Conservation (phyloP, 2,329 filamentous ascomycete genomes). For the Scytalidium sp. region DNA sequence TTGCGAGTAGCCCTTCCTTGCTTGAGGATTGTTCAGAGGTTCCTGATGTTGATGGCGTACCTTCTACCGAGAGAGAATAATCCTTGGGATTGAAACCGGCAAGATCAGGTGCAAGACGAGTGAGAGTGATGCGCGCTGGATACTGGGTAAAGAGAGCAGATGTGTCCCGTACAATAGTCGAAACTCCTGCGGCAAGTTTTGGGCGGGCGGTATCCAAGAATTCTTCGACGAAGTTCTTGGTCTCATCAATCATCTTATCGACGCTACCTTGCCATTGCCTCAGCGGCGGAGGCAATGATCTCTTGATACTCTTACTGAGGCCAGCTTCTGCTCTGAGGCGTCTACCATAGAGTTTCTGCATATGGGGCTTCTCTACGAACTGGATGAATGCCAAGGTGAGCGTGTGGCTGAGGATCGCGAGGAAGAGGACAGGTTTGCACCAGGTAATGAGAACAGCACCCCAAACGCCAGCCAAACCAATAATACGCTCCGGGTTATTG, state of each 20-base stretch:
- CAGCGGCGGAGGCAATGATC: constrained; percentile 79
- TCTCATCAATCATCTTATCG: constrained; percentile 82
- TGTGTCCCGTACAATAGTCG: constrained; percentile 83
- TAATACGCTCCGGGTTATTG: constrained; percentile 93
- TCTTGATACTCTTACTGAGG: constrained; percentile 85
- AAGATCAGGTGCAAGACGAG: constrained; percentile 73
- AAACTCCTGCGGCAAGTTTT: constrained; percentile 82
- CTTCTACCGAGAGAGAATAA: constrained; percentile 75
- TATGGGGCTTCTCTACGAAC: constrained; percentile 91
- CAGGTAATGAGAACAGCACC: constrained; percentile 91
- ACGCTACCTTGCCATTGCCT: constrained; percentile 82
- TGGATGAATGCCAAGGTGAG: constrained; percentile 86
- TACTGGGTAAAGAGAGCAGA: constrained; percentile 86
- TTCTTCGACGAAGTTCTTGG: constrained; percentile 86
- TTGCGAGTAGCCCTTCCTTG: constrained; percentile 69
- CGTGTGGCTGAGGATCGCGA: constrained; percentile 82
- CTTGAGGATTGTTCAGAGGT: constrained; percentile 58
- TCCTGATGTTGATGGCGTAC: constrained; percentile 52
- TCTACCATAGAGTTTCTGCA: constrained; percentile 94
- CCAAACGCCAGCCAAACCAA: constrained; percentile 94
- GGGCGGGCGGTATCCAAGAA: constrained; percentile 82
- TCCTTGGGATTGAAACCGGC: constrained; percentile 75
- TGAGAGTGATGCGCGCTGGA: constrained; percentile 80
- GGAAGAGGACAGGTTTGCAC: constrained; percentile 80
- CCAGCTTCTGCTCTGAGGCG: constrained; percentile 83